Base-by-base conservation (phyloP, 371 early-diverging fungal species). In the Mortierella sp. region DNA sequence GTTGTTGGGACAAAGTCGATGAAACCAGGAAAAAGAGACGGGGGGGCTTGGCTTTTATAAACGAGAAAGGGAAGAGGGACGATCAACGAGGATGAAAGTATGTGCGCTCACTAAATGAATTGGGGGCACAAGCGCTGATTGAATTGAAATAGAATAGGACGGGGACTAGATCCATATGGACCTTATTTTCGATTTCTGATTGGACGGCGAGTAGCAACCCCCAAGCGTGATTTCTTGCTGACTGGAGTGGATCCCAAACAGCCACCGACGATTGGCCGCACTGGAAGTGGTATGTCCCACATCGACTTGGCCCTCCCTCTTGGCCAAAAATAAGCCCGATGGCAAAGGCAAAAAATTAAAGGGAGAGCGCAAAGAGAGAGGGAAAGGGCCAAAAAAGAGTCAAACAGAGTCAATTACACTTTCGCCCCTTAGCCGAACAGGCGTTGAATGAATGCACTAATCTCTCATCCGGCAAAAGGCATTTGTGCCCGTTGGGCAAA, bases 1-100 rank as follows among this genome's bases (percentile, higher is more conserved):
- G 72, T 43, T n/a, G 66, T 29, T 16, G 29, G 65, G 47, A 72
- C 72, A 66, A 64, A 55, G 72, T 72, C 72, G 65, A 72, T 52
- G n/a, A 55, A 47, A 65, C 65, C 65, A 73, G 41, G 41, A 47
- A 63, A 53, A 39, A 1, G 19, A 24, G 24, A 13, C 29, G 34
- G 40, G 34, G 69, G 53, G 13, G 31, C 5, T 29, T 19, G 4
- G 19, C 69, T 68, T 68, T 68, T 19, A 26, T 2, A 44, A 14
- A 26, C 13, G 41, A 13, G 65, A 40, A 29, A 61, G 10, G n/a
- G 0, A 65, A 44, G 26, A 66, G 43, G 34, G 55, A 55, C 50
- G 50, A n/a, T 50, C 50, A 50, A 50, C 24, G 24, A 24, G n/a
- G 3, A 50, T 50, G 50, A 9, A 50, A n/a, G n/a, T n/a, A n/a